Base-by-base conservation (phyloP, 306 rosid species). In the Prunus salicina region DNA sequence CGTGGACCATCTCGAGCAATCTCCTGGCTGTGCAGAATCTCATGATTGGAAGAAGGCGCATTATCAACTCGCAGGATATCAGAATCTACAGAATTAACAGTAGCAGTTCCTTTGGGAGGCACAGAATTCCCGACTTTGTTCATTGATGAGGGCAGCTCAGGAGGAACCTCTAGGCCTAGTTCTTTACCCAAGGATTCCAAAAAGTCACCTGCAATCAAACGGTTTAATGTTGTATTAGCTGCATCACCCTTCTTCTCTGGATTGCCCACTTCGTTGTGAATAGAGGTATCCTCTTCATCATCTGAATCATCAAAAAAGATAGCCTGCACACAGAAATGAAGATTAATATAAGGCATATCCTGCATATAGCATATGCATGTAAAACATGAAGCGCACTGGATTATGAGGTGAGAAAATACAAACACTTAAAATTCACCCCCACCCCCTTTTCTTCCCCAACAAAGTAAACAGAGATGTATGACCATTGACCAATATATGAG, bases 241-340 rank as follows among this genome's bases (percentile, higher is more conserved):
- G 90, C 96, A 79, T 92, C 99, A 66, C 82, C 89, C 83, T 92
- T 92, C 85, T 91, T 95, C 74, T 86, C 93, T 63, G 86, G 97
- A 83, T 96, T 72, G 41, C 86, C 96, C 71, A 77, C 81, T 86
- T 72, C 87, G 45, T 71, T 72, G 45, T 79, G 69, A 86, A 65
- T 68, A 73, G 88, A 46, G 77, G 79, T 83, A 53, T 87, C 91
- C 76, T 77, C 86, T 88, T 89, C 99, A 12, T 85, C 89, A 27
- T 96, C 97, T 15, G 96, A 89, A 77, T 91, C 96, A 82, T 95
- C 99, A 34, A 97, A 96, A 91, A 96, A 96, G 83, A 96, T 92
- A 76, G 99, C 99, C 98, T 95, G 89, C 69, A 77, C 67, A 78
- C 4, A 73, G 49, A 66, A 41, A 79, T 47, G 71, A 83, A 63